Base-by-base conservation (phyloP, 176 grass and related monocot species). In the Raddia guianensis region DNA sequence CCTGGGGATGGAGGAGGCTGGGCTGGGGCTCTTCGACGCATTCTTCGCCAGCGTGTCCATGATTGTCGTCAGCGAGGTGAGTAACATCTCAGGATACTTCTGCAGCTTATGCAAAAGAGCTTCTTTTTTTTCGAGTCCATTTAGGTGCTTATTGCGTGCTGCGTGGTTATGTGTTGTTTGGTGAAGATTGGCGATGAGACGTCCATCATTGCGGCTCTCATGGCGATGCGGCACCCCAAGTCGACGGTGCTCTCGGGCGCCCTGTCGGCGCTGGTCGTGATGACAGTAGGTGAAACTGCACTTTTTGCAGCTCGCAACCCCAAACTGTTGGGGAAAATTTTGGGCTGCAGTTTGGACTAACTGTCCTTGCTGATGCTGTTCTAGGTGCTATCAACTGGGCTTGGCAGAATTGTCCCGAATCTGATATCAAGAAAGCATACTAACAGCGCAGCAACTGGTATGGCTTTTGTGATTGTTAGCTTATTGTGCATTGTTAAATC, bases 371-470 rank as follows among this genome's bases (percentile, higher is more conserved):
- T 9, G 34, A 0, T 71, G 51, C 44, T 52, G 18, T 75, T 82
- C 27, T 60, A 99, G 96, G 81, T 95, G 1, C 33, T 99, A 21
- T 99, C 96, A 12, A 99, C 96, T 8, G 96, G 90, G 51, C 92
- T 95, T 64, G 96, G 96, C 51, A 83, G 92, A 60, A 95, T 95
- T 7, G 90, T 99, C 55, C 96, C 92, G 0, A 99, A 99, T 75
- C 83, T 99, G 86, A 99, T 99, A 87, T 95, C 92, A 1, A 99
- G 96, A 79, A 95, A 95, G 85, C 96, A 99, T 79, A 99, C 92
- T 45, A 99, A 99, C 59, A 99, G 86, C 50, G 96, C 96, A 0
- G 92, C 96, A 45, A 99, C 96, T 77, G 96, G 96, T 99, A 91
- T 40, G 72, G 32, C 12, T 52, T 1, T 6, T 56, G 64, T 65